Base-by-base conservation (phyloP, 371 early-diverging fungal species). In the Mucor racemosus region DNA sequence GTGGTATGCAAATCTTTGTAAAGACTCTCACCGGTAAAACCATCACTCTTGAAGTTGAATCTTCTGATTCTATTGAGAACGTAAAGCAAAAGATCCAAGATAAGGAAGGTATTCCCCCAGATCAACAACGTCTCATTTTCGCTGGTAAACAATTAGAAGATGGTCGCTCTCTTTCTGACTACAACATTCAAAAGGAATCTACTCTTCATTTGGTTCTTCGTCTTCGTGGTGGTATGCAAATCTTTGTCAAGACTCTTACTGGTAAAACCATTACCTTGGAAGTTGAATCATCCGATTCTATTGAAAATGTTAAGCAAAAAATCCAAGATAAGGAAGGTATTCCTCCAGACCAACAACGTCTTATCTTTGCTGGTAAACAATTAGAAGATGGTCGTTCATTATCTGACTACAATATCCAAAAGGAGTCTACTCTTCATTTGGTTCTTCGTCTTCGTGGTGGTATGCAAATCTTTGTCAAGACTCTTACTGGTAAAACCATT, bases 1-100 rank as follows among this genome's bases (percentile, higher is more conserved):
- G 97, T 85, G 72, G 72, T 50, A 72, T 72, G 73, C 94, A 95
- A 81, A 94, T 95, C 77, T 98, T 98, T 76, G 97, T 99, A 67
- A 99, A 98, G 90, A 99, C 99, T 75, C 94, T 99, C 60, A 98
- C 99, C 62, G 99, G 97, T 73, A 97, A 97, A 88, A 97, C 98
- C 72, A 98, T 97, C 75, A 97, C 98, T 65, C 89, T 99, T 41
- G 99, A 99, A 85, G 98, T 99, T 46, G 98, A 97, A 84, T 88
- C 93, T n/a, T 88, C 91, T 17, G 99, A 99, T 76, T 98, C 79
- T 93, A 97, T 73, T 11, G 73, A 73, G 48, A 94, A 96, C 68
- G 98, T 99, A 76, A 99, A 99, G 89, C 75, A 78, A 68, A 98
- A 97, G 90, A 99, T 99, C 67, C 99, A 99, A 84, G 98, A 99